phyloP scores from a whole-genome alignment of 305 asterid species.

The Fraxinus paxiana region DNA sequence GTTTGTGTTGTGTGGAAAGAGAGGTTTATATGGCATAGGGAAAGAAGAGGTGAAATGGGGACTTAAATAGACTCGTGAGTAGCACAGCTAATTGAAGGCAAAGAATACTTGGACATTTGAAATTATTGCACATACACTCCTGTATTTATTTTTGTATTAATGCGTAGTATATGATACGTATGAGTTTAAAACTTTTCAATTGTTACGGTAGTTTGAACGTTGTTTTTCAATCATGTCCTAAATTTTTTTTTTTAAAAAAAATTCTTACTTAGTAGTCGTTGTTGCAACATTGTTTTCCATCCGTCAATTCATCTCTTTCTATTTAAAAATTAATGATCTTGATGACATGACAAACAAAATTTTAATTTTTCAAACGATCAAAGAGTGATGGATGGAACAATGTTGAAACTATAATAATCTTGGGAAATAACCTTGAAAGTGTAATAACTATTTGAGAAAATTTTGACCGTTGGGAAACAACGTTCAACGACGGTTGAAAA shows the following conservation, averaged over 20 bases:
- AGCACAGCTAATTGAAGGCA: constrained; percentile 14
- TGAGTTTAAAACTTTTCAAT: not conserved
- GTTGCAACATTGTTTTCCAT: not conserved
- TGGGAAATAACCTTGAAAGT: not conserved
- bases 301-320: not conserved
- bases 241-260: not conserved
- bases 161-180: not conserved
- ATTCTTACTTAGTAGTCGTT: not conserved
- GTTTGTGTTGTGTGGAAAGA: not conserved
- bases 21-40: constrained; percentile 15
- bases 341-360: not conserved
- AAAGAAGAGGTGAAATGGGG: constrained; percentile 19
- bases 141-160: not conserved
- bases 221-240: not conserved
- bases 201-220: not conserved
- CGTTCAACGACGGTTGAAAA: not conserved
- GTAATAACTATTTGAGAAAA: not conserved
- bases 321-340: not conserved
- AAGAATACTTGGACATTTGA: constrained; percentile 25
- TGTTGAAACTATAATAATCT: not conserved
- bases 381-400: not conserved
- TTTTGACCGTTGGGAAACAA: not conserved
- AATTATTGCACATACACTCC: not conserved
- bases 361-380: not conserved
- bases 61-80: constrained; percentile 55